These are phyloP conservation scores for Aureobasidium leucospermi DNA, from an alignment of 2,329 filamentous ascomycete genomes.

Conservation along the genomic window DNA sequence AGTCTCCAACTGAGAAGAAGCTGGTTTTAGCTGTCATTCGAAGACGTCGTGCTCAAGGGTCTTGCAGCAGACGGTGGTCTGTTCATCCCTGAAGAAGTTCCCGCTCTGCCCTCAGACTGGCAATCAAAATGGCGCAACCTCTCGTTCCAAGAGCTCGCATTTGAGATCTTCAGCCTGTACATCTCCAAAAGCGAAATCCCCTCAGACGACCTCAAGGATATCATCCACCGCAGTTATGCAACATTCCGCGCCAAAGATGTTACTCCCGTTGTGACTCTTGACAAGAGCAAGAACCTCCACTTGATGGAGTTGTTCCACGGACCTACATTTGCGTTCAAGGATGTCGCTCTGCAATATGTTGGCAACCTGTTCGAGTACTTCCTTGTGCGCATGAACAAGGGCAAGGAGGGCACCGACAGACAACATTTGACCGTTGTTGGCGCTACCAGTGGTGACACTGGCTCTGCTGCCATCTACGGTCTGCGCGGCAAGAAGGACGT, in stretches of 20 bases:
- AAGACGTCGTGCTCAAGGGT: constrained; percentile 83
- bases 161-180: constrained; percentile 79
- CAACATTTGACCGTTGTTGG: constrained; percentile 82
- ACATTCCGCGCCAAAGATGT: constrained; percentile 77
- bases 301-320: constrained; percentile 94
- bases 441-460: constrained; percentile 81
- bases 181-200: constrained; percentile 81
- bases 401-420: constrained; percentile 58
- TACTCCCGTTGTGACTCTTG: constrained; percentile 71
- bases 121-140: constrained; percentile 66
- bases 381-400: constrained; percentile 63
- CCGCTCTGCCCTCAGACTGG: constrained; percentile 56
- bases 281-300: constrained; percentile 65
- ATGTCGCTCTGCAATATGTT: constrained; percentile 85
- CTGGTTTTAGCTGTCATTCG: constrained; percentile 66
- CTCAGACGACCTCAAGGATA: constrained; percentile 66
- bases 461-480: constrained; percentile 92
- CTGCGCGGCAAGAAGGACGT: constrained; percentile 94
- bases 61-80: constrained; percentile 80
- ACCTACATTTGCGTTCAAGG: constrained; percentile 92
- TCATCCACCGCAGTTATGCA: constrained; percentile 78
- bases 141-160: constrained; percentile 73
- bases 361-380: constrained; percentile 96
- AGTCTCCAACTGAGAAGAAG: constrained; percentile 17
- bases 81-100: constrained; percentile 80